A percentile compares a stretch with the other conserved stretches of the same genome.
Conservation (phyloP, 306 rosid genomes). For the Phaseolus lunatus region DNA sequence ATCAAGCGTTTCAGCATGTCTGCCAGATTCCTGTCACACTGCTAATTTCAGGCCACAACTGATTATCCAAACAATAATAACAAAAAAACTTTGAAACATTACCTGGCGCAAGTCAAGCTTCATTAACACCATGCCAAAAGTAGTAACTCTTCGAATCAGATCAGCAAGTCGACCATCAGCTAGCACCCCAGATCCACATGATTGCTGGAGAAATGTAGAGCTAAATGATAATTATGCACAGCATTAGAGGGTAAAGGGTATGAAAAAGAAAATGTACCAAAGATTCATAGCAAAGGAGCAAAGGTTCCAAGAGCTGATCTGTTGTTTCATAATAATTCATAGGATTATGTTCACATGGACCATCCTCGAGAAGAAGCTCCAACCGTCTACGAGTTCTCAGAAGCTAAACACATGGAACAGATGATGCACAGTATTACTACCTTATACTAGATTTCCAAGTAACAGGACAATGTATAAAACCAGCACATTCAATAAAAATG, state of each 20-base stretch:
- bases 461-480: neutral
- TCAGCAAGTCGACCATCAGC: constrained; percentile 89
- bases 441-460: constrained; percentile 10
- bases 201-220: constrained; percentile 66
- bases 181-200: constrained; percentile 82
- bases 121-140: constrained; percentile 71
- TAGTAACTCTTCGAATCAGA: constrained; percentile 75
- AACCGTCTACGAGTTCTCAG: constrained; percentile 66
- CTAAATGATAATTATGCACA: constrained; percentile 12
- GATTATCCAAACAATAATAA: constrained; percentile 25
- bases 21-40: constrained; percentile 71
- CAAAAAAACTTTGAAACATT: constrained; percentile 14
- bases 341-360: constrained; percentile 70
- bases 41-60: constrained; percentile 44
- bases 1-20: constrained; percentile 86
- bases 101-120: constrained; percentile 92
- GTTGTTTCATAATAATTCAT: constrained; percentile 72
- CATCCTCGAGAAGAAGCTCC: constrained; percentile 86
- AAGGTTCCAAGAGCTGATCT: constrained; percentile 79
- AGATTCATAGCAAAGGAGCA: constrained; percentile 84
- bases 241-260: constrained; percentile 10
- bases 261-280: constrained; percentile 57
- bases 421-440: constrained; percentile 30
- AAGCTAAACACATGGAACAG: constrained; percentile 62
- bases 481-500: constrained; percentile 2